These are phyloP conservation scores for Fulvia fulva DNA, from an alignment of 2,329 filamentous ascomycete species.

Conservation along the genomic window DNA sequence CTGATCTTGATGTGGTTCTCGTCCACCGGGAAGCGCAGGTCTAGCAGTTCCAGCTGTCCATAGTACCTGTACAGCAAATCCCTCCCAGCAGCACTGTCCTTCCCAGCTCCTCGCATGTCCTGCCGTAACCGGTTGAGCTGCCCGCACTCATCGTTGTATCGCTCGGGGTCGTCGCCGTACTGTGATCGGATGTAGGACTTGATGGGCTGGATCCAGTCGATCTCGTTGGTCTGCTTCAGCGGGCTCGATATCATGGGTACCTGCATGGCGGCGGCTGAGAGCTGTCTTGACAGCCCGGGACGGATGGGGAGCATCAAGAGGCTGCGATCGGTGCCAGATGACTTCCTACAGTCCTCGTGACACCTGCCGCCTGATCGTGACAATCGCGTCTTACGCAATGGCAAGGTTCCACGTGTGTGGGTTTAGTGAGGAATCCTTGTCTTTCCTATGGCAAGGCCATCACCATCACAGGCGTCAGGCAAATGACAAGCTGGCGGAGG, in stretches of 20 bases:
- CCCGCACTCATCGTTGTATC: conserved; percentile 90
- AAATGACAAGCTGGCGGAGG: not conserved
- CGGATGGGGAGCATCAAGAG: conserved; percentile 38
- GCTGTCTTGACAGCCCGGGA: conserved; percentile 31
- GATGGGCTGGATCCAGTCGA: conserved; percentile 91
- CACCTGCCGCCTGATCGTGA: not conserved
- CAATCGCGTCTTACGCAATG: not conserved
- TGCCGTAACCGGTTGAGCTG: conserved; percentile 92
- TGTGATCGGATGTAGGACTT: conserved; percentile 90
- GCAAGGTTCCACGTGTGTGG: not conserved
- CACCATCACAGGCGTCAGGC: not conserved
- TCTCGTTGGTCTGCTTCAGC: conserved; percentile 90
- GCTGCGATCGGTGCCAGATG: conserved; percentile 4
- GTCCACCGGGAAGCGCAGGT: conserved; percentile 92
- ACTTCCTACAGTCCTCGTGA: not conserved
- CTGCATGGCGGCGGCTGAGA: conserved; percentile 61
- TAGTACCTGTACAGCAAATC: conserved; percentile 97
- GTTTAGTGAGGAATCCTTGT: not conserved
- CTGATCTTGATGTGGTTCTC: conserved; percentile 99
- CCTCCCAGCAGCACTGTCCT: conserved; percentile 88
- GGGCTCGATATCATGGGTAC: conserved; percentile 94
- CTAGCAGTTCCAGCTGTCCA: conserved; percentile 89
- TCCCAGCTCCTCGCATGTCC: conserved; percentile 96
- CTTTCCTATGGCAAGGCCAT: not conserved
- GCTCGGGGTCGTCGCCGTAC: conserved; percentile 94